Conservation (phyloP, 2,329 filamentous ascomycete species). For the Fusarium hostae region DNA sequence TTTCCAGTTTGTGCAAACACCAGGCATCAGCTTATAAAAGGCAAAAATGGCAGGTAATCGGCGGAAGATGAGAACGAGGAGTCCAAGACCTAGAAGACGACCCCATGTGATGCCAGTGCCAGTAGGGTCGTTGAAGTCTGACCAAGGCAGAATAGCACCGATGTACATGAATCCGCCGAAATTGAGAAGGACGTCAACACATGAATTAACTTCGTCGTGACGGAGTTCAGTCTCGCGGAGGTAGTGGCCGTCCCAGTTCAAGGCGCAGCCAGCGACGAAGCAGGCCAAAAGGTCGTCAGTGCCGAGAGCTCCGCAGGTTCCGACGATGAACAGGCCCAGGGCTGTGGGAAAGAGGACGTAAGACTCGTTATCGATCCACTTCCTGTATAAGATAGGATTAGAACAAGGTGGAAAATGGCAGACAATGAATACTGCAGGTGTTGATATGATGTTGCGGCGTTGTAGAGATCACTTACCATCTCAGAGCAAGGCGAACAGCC, state of each 20-base stretch:
- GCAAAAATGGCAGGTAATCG: conserved; percentile 67
- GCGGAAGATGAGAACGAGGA: conserved; percentile 62
- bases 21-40: conserved; percentile 66
- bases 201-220: conserved; percentile 69
- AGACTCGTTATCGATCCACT: conserved; percentile 66
- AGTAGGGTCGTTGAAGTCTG: conserved; percentile 60
- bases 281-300: conserved; percentile 70
- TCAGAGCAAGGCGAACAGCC: not conserved
- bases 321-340: conserved; percentile 66
- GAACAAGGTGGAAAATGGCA: not conserved
- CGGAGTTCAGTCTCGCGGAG: conserved; percentile 64
- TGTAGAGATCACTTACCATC: conserved; percentile 44
- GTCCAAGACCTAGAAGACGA: conserved; percentile 61
- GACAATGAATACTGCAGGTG: not conserved
- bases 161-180: conserved; percentile 70
- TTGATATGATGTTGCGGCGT: not conserved
- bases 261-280: conserved; percentile 66
- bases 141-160: conserved; percentile 66
- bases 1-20: conserved; percentile 61
- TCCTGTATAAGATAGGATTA: conserved; percentile 45
- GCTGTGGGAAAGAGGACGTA: conserved; percentile 64
- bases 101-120: conserved; percentile 63
- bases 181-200: conserved; percentile 68
- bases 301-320: conserved; percentile 64
- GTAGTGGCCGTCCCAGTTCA: conserved; percentile 71